A percentile compares a stretch with the other conserved stretches of the same genome.
Evolutionary conservation across 2,329 filamentous ascomycete species (phyloP).

Genomic region (Trichoderma citrinoviride): DNA sequence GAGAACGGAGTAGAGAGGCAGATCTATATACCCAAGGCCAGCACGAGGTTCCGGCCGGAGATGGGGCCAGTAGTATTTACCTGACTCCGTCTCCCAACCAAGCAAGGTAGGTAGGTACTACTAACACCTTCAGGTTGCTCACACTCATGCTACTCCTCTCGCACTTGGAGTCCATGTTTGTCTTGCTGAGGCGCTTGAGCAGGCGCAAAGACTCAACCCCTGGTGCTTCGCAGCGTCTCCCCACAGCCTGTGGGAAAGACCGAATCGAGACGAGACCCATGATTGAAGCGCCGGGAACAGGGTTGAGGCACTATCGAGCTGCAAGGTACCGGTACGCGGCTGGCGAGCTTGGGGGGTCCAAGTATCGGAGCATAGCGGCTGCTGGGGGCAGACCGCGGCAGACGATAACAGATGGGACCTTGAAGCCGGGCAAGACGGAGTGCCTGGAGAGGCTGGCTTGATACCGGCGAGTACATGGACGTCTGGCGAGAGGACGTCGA

Average conservation of each 20-base stretch:
- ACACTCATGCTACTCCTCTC: neutral
- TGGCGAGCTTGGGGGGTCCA: neutral
- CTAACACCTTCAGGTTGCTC: neutral
- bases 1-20: slow-evolving; percentile 16
- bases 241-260: slow-evolving; percentile 8
- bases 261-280: slow-evolving; percentile 12
- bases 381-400: neutral
- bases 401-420: neutral
- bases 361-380: neutral
- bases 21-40: slow-evolving; percentile 32
- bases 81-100: no score
- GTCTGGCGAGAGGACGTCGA: neutral
- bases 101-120: no score
- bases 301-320: slow-evolving; percentile 13
- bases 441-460: neutral
- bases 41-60: neutral
- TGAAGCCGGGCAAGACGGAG: neutral
- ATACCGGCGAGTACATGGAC: neutral
- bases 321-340: neutral
- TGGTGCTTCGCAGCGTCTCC: neutral
- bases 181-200: slow-evolving; percentile 11
- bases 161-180: neutral
- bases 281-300: slow-evolving; percentile 11
- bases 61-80: neutral
- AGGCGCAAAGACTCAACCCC: slow-evolving; percentile 9